These are phyloP conservation scores for Xylaria telfairii DNA, from an alignment of 495 filamentous ascomycete genomes.

Conservation along the genomic window DNA sequence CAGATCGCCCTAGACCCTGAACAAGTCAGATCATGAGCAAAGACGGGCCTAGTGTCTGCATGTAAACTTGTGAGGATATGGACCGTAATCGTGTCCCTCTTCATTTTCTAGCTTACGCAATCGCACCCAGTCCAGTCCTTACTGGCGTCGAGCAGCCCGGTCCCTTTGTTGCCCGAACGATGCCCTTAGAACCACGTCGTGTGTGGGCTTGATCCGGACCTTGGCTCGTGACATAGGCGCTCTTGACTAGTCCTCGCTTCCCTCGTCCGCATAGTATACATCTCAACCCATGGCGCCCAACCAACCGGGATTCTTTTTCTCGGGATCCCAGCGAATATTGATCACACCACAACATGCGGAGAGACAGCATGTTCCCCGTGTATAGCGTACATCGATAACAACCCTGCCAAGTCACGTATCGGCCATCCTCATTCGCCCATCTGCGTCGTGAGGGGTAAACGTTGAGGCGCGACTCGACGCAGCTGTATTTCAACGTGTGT, in stretches of 20 bases:
- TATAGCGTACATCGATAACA: constrained; percentile 34
- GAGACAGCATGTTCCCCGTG: constrained; percentile 41
- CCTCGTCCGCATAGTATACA: constrained; percentile 47
- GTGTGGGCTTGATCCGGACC: constrained; percentile 48
- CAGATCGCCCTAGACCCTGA: constrained; percentile 4
- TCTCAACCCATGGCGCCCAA: constrained; percentile 45
- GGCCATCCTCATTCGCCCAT: constrained; percentile 41
- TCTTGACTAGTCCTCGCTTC: constrained; percentile 45
- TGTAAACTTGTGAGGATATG: constrained; percentile 30
- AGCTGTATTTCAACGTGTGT: constrained; percentile 50
- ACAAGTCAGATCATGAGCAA: constrained; percentile 9
- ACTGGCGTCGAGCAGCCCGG: background rate
- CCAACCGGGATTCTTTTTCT: constrained; percentile 45
- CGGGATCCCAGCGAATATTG: constrained; percentile 43
- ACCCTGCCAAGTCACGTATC: constrained; percentile 42
- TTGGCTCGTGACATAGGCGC: constrained; percentile 43
- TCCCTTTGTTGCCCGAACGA: constrained; percentile 43
- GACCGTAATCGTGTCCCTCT: background rate
- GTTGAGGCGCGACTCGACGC: constrained; percentile 52
- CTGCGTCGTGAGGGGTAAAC: constrained; percentile 45
- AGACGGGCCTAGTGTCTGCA: constrained; percentile 1
- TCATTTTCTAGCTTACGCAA: constrained; percentile 2
- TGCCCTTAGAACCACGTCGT: constrained; percentile 36
- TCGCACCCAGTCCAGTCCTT: background rate
- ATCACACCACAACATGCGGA: constrained; percentile 55